Evolutionary conservation across 192 early-diverging fungal genomes (phyloP).

Genomic region (Coemansia sp.): DNA sequence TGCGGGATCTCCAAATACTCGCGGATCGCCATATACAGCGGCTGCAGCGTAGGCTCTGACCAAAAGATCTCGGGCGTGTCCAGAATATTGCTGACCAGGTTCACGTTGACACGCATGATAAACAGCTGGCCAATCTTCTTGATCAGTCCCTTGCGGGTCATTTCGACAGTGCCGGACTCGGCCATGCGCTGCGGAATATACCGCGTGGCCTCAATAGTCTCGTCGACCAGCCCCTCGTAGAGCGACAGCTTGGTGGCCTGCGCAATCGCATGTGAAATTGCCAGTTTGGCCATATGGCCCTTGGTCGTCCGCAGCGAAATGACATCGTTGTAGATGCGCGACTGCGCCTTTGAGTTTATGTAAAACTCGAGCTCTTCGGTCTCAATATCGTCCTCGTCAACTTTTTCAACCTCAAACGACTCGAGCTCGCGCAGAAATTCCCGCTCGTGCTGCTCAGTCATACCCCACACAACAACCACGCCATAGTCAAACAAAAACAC

Average conservation of each 20-base stretch:
- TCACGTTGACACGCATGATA: slow-evolving; percentile 87
- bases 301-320: slow-evolving; percentile 76
- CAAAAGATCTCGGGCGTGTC: slow-evolving; percentile 95
- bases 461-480: slow-evolving; percentile 95
- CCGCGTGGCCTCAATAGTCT: slow-evolving; percentile 84
- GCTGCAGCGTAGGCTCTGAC: slow-evolving; percentile 80
- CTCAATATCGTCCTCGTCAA: slow-evolving; percentile 66
- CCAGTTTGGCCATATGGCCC: slow-evolving; percentile 87
- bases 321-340: slow-evolving; percentile 85
- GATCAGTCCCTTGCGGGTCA: slow-evolving; percentile 89
- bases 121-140: slow-evolving; percentile 95
- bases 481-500: slow-evolving; percentile 92
- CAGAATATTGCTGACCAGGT: slow-evolving; percentile 82
- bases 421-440: slow-evolving; percentile 77
- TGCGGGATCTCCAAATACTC: slow-evolving; percentile 81
- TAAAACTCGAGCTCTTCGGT: slow-evolving; percentile 80
- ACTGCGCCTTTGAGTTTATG: slow-evolving; percentile 64
- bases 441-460: slow-evolving; percentile 79
- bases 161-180: slow-evolving; percentile 85
- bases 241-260: slow-evolving; percentile 92
- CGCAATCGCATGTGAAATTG: slow-evolving; percentile 93
- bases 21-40: slow-evolving; percentile 76
- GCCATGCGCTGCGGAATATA: slow-evolving; percentile 93
- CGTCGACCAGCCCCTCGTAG: slow-evolving; percentile 90
- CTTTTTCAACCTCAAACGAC: slow-evolving; percentile 54